Conservation (phyloP, 108 stramenopile genomes). For the Skeletonema marinoi region DNA sequence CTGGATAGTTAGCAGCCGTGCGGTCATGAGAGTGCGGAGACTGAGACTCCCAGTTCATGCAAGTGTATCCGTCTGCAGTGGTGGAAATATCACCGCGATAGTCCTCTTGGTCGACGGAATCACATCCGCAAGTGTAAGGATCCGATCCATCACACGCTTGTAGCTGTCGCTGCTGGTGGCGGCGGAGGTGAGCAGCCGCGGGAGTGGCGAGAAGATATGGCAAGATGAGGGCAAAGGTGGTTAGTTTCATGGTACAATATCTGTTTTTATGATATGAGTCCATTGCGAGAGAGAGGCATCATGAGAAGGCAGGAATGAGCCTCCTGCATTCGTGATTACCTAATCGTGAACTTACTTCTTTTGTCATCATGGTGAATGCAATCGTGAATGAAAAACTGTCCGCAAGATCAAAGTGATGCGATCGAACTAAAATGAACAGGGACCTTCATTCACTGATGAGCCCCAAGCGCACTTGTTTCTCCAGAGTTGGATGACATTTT, state of each 20-base stretch:
- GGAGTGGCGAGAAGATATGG: background rate
- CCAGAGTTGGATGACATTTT: no score
- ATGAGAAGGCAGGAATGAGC: no score
- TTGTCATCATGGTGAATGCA: no score
- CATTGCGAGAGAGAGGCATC: no score
- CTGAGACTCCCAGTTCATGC: background rate
- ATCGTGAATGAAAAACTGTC: no score
- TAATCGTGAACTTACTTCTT: no score
- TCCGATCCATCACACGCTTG: background rate
- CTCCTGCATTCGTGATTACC: no score
- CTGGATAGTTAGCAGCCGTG: background rate
- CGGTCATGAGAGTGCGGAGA: background rate
- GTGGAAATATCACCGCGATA: slow-evolving; percentile 2
- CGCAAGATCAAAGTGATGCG: no score
- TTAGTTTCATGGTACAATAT: background rate
- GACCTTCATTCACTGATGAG: no score
- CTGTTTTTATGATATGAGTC: no score
- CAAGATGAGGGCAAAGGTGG: background rate
- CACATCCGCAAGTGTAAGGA: background rate
- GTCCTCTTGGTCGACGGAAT: background rate
- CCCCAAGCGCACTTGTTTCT: no score
- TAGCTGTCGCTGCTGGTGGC: background rate
- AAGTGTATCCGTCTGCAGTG: background rate
- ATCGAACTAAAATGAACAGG: no score
- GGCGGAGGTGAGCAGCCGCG: background rate